Conservation (phyloP, 2,329 filamentous ascomycete genomes). For the Colletotrichum trifolii region DNA sequence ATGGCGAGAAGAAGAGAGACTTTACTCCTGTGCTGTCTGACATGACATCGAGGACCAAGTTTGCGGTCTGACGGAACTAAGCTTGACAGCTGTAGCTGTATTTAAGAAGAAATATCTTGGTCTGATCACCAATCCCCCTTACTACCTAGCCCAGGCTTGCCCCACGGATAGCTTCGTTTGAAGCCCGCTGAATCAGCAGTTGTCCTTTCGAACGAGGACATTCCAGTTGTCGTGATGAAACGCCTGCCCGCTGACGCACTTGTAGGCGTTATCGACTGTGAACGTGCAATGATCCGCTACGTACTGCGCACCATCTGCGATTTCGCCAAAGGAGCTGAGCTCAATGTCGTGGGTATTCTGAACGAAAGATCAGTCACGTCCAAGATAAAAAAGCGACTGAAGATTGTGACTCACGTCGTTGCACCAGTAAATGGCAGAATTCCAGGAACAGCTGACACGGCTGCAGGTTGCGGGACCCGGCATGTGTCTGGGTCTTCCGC, state of each 20-base stretch:
- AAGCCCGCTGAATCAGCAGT: no score
- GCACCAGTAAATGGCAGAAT: conserved; percentile 40
- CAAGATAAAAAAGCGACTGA: not conserved
- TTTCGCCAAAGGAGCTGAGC: conserved; percentile 8
- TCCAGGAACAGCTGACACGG: conserved; percentile 38
- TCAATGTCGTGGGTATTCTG: not conserved
- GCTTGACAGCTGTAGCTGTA: no score
- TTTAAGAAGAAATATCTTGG: no score
- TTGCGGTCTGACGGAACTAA: no score
- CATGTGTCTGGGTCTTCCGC: conserved; percentile 29
- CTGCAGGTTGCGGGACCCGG: conserved; percentile 36
- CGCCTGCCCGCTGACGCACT: not conserved
- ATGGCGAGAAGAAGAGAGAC: no score
- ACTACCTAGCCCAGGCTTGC: no score
- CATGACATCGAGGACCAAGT: no score
- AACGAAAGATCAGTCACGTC: no score
- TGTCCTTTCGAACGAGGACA: conserved; percentile 1
- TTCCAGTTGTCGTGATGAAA: conserved; percentile 12
- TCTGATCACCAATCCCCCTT: no score
- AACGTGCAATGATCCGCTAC: not conserved
- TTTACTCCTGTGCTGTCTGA: no score
- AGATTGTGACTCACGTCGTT: conserved; percentile 37
- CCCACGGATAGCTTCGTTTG: no score
- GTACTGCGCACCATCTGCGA: conserved; percentile 24
- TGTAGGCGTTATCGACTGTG: not conserved